These are phyloP conservation scores for Penicillium corylophilum DNA, from an alignment of 2,329 filamentous ascomycete species.

Conservation along the genomic window DNA sequence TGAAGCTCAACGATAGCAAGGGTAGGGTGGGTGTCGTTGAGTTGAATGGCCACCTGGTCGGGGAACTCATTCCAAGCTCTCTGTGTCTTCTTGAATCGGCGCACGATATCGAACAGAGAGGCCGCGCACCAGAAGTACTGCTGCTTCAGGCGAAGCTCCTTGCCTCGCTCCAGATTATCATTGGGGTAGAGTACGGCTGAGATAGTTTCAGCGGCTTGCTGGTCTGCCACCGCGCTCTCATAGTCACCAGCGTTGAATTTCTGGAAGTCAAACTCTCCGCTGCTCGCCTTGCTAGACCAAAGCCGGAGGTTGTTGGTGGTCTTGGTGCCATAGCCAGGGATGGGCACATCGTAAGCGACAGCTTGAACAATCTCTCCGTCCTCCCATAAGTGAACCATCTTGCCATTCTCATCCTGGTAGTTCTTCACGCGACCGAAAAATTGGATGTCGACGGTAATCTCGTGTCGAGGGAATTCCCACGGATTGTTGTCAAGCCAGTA, in stretches of 20 bases:
- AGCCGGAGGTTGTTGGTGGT: slow-evolving; percentile 96
- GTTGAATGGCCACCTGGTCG: slow-evolving; percentile 92
- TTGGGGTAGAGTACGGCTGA: slow-evolving; percentile 97
- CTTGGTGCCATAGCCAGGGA: slow-evolving; percentile 84
- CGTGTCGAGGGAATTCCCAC: slow-evolving; percentile 96
- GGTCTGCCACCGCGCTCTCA: slow-evolving; percentile 95
- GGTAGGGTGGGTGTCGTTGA: slow-evolving; percentile 97
- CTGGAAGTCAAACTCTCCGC: slow-evolving; percentile 97
- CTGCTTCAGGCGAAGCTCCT: slow-evolving; percentile 96
- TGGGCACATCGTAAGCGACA: slow-evolving; percentile 87
- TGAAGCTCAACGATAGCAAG: slow-evolving; percentile 94
- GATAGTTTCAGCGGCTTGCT: slow-evolving; percentile 98
- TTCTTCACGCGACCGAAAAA: slow-evolving; percentile 88
- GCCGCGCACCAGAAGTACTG: slow-evolving; percentile 99
- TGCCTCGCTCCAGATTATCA: slow-evolving; percentile 92
- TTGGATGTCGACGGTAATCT: slow-evolving; percentile 94
- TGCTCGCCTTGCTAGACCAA: slow-evolving; percentile 96
- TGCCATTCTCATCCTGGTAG: slow-evolving; percentile 71
- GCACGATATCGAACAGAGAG: slow-evolving; percentile 92
- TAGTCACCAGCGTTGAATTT: slow-evolving; percentile 99
- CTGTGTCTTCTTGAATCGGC: slow-evolving; percentile 96
- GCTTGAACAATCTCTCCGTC: slow-evolving; percentile 90
- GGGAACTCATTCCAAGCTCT: slow-evolving; percentile 88
- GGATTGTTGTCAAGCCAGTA: slow-evolving; percentile 99
- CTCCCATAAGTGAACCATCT: slow-evolving; percentile 75